These are phyloP conservation scores for Globisporangium barbulae DNA, from an alignment of 352 stramenopile genomes.

Conservation along the genomic window DNA sequence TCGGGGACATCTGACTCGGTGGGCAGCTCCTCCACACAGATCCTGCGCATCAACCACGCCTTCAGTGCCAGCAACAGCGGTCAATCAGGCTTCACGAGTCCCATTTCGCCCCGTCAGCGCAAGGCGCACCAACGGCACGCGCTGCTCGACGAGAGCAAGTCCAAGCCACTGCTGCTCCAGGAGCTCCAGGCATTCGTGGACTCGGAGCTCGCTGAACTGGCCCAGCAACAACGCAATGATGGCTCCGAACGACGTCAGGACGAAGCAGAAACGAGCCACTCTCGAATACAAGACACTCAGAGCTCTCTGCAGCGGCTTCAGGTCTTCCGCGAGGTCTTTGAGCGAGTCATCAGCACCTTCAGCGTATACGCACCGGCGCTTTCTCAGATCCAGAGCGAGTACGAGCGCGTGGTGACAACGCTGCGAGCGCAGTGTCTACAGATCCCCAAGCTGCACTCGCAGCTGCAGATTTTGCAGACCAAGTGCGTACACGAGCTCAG, in stretches of 20 bases:
- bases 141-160: slow-evolving; percentile 27
- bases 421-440: slow-evolving; percentile 37
- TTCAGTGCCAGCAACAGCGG: background rate
- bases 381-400: slow-evolving; percentile 58
- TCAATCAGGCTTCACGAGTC: background rate
- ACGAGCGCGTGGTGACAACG: slow-evolving; percentile 38
- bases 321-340: slow-evolving; percentile 51
- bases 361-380: slow-evolving; percentile 65
- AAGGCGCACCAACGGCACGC: slow-evolving; percentile 25
- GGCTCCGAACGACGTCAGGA: background rate
- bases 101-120: slow-evolving; percentile 18
- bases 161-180: slow-evolving; percentile 41
- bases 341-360: slow-evolving; percentile 53
- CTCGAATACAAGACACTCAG: background rate
- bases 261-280: background rate
- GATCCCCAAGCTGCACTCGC: slow-evolving; percentile 42
- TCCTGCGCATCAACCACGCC: slow-evolving; percentile 1
- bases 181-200: slow-evolving; percentile 39
- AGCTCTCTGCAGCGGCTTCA: slow-evolving; percentile 41
- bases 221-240: slow-evolving; percentile 5
- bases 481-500: slow-evolving; percentile 61
- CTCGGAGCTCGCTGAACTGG: slow-evolving; percentile 21
- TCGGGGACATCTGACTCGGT: background rate
- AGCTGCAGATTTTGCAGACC: slow-evolving; percentile 56
- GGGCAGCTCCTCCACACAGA: background rate